A percentile compares a stretch with the other conserved stretches of the same genome.
phyloP scores from a whole-genome alignment of 2,329 filamentous ascomycete genomes.

The Beauveria rudraprayagi region DNA sequence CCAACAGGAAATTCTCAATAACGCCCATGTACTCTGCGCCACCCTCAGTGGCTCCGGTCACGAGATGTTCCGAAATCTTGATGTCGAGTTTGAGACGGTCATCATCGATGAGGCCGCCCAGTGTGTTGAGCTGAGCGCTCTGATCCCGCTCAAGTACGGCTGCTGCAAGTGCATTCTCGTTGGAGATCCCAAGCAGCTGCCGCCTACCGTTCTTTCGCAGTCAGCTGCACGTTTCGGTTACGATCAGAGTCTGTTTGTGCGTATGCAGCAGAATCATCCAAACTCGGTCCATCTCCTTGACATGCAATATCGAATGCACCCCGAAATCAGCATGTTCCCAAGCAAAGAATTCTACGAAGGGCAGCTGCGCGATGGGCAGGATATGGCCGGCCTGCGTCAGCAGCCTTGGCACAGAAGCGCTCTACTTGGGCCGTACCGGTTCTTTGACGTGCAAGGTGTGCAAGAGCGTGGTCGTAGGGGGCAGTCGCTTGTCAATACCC shows the following conservation, averaged over 20 bases:
- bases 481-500: constrained; percentile 82
- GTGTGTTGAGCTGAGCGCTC: constrained; percentile 91
- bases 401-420: constrained; percentile 80
- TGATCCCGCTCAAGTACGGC: constrained; percentile 96
- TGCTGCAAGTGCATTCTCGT: constrained; percentile 95
- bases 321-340: constrained; percentile 87
- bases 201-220: constrained; percentile 90
- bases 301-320: constrained; percentile 98
- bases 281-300: constrained; percentile 89
- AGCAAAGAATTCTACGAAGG: constrained; percentile 90
- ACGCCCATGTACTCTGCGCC: constrained; percentile 86
- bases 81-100: constrained; percentile 96
- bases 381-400: constrained; percentile 68
- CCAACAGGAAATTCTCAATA: constrained; percentile 85
- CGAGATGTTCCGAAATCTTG: constrained; percentile 91
- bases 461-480: constrained; percentile 75
- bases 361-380: constrained; percentile 71
- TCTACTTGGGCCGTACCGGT: constrained; percentile 84
- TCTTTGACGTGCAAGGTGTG: constrained; percentile 90
- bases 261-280: constrained; percentile 91
- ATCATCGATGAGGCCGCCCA: constrained; percentile 97
- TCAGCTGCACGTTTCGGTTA: constrained; percentile 89
- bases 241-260: constrained; percentile 95
- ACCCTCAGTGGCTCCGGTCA: constrained; percentile 94
- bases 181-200: constrained; percentile 94